Conservation (phyloP, 148 eudicot genomes). For the Euryodendron excelsum region DNA sequence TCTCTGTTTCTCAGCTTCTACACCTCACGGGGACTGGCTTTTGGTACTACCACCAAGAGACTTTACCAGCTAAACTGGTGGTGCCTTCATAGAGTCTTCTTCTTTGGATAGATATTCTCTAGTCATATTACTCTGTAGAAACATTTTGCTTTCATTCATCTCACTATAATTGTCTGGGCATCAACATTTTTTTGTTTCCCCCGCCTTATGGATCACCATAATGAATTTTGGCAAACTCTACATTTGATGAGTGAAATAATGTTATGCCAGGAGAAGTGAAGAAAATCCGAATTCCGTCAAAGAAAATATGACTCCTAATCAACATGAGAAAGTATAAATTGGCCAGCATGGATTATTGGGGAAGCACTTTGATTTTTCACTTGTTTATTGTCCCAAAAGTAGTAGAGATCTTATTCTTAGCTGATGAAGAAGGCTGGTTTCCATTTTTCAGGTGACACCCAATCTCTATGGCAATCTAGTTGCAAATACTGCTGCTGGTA, state of each 20-base stretch:
- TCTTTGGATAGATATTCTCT: neutral
- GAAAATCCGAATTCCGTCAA: neutral
- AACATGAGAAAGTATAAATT: no score
- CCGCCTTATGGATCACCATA: neutral
- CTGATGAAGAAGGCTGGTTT: constrained; percentile 7
- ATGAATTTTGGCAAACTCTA: neutral
- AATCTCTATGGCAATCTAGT: constrained; percentile 62
- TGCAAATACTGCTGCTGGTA: constrained; percentile 60
- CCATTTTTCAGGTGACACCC: constrained; percentile 49
- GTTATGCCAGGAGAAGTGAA: neutral
- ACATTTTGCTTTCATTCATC: neutral
- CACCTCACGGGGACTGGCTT: no score
- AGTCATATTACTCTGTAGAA: neutral
- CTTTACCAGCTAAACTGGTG: neutral
- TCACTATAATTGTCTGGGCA: neutral
- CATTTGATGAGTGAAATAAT: neutral
- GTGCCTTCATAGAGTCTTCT: neutral
- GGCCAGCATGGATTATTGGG: no score
- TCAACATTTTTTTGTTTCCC: neutral
- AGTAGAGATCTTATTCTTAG: neutral
- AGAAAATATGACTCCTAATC: no score
- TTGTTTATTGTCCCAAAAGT: neutral
- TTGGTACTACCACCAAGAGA: neutral
- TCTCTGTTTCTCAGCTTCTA: no score
- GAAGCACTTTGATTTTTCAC: neutral